phyloP scores from a whole-genome alignment of 352 stramenopile species.

The Pythium oligandrum region DNA sequence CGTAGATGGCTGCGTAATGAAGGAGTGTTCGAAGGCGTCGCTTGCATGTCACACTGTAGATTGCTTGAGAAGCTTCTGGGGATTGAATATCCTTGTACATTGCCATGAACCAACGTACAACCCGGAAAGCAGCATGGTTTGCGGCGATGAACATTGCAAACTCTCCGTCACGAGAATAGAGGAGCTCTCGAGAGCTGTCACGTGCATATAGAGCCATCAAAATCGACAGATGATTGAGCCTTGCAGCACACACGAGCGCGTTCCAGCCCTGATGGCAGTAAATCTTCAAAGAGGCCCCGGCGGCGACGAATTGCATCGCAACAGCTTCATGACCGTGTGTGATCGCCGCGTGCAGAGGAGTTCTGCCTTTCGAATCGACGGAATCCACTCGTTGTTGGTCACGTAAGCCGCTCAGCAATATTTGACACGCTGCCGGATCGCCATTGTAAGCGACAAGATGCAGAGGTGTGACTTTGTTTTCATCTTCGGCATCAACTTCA shows the following conservation, averaged over 20 bases:
- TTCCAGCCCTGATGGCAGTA: conserved; percentile 36
- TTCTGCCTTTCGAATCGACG: conserved; percentile 28
- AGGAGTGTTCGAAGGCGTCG: conserved; percentile 29
- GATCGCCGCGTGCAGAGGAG: conserved; percentile 43
- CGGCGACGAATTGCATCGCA: conserved; percentile 29
- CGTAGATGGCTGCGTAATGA: conserved; percentile 42
- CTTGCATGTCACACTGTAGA: conserved; percentile 17
- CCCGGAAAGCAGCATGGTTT: conserved; percentile 26
- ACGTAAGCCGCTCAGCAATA: conserved; percentile 24
- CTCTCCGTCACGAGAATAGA: conserved; percentile 29
- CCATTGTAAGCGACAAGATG: conserved; percentile 41
- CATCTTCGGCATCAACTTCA: conserved; percentile 39
- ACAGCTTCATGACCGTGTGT: conserved; percentile 38
- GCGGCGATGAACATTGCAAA: conserved; percentile 46
- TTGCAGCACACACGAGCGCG: conserved; percentile 41
- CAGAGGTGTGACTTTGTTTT: conserved; percentile 38
- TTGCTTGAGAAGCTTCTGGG: background rate
- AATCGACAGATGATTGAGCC: conserved; percentile 43
- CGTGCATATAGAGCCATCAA: conserved; percentile 34
- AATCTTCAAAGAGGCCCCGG: conserved; percentile 29
- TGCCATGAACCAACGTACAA: conserved; percentile 48
- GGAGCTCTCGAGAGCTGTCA: conserved; percentile 12
- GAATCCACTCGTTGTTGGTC: conserved; percentile 24
- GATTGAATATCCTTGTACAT: conserved; percentile 16
- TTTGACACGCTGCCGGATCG: conserved; percentile 31